These are phyloP conservation scores for Phragmites australis DNA, from an alignment of 176 grass and related monocot genomes.

Conservation along the genomic window DNA sequence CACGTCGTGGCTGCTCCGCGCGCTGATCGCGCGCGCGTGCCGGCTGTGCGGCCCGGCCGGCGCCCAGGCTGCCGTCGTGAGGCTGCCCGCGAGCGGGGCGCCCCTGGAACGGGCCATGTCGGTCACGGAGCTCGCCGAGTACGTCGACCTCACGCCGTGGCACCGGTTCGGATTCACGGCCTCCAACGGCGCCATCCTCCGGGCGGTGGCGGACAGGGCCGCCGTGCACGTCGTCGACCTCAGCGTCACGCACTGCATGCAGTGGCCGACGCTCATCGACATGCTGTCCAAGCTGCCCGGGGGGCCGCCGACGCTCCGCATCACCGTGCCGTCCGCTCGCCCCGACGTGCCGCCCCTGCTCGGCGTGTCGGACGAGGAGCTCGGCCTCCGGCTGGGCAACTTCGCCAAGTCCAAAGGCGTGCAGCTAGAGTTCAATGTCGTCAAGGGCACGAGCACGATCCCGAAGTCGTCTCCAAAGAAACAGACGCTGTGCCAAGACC, in stretches of 20 bases:
- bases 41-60: conserved; percentile 47
- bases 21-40: conserved; percentile 74
- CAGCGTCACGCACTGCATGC: conserved; percentile 89
- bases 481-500: conserved; percentile 36
- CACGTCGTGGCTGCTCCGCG: conserved; percentile 81
- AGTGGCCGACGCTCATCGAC: conserved; percentile 96
- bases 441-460: background rate
- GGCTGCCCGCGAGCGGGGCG: background rate
- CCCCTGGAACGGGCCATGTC: conserved; percentile 50
- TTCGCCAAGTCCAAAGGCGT: conserved; percentile 80
- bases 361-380: conserved; percentile 58
- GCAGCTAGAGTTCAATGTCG: conserved; percentile 66
- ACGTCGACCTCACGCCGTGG: conserved; percentile 89
- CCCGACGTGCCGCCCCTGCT: conserved; percentile 46
- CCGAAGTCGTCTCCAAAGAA: conserved; percentile 38
- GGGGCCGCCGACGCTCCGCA: conserved; percentile 61
- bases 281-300: conserved; percentile 58
- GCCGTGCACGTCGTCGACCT: conserved; percentile 82
- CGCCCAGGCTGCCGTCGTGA: background rate
- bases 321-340: conserved; percentile 56
- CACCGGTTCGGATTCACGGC: conserved; percentile 87
- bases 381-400: conserved; percentile 65
- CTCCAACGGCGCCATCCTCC: conserved; percentile 72
- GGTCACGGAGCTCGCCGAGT: conserved; percentile 77
- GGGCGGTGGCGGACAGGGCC: conserved; percentile 52